Base-by-base conservation (phyloP, 371 early-diverging fungal genomes). In the Mucor sp. region DNA sequence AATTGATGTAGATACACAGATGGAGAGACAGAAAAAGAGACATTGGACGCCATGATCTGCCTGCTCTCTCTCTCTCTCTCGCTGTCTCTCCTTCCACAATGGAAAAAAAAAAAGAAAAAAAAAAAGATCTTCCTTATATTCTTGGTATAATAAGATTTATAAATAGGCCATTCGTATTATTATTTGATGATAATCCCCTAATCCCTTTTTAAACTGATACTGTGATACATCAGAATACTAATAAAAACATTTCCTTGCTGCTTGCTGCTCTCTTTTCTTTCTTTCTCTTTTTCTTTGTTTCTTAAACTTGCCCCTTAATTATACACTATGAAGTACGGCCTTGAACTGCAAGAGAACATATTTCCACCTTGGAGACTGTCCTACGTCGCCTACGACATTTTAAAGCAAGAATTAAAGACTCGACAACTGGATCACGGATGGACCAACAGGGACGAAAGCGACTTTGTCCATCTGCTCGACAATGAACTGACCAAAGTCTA, bases 301-400 rank as follows among this genome's bases (percentile, higher is more conserved):
- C 44, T 58, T 11, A 41, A 23, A 21, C 9, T 62, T 63, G 44
- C 32, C 67, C 27, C 48, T 70, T 62, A 28, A 63, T n/a, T 21
- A 32, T 35, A 23, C 50, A 47, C n/a, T 14, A 81, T 81, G 82
- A 81, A 81, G 66, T 81, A 75, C 74, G 82, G 77, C 28, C 70
- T 71, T 58, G 79, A 81, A 72, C 70, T 81, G 56, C 77, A 77
- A 66, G 71, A 81, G 35, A 77, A 74, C 53, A 70, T 81, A 11
- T 81, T 81, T 65, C 70, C 77, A 15, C 82, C 82, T 25, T 98
- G 97, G 95, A 85, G 90, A 66, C 89, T 93, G 74, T 94, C 96
- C 69, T 98, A 97, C 78, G 76, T 97, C 9, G 93, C 95, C 70
- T 99, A 98, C 65, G 92, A 95, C 67, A 89, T 87, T 8, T 88